A percentile compares a stretch with the other conserved stretches of the same genome.
phyloP scores from a whole-genome alignment of 1,139 yeast genomes.

The Magnusiomyces magnusii region DNA sequence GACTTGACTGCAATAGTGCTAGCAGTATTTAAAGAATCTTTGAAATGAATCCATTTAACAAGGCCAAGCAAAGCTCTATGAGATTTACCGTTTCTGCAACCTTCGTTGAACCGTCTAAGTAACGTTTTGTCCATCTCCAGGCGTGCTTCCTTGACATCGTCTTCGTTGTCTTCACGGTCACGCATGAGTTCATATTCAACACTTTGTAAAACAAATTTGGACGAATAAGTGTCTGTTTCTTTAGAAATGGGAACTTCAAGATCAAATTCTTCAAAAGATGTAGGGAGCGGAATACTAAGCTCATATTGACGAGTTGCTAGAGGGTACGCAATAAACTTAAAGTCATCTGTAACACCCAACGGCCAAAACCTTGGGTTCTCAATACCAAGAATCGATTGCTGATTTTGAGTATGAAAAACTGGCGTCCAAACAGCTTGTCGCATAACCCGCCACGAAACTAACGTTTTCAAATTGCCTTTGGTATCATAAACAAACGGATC shows the following conservation, averaged over 20 bases:
- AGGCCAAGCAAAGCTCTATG: conserved; percentile 58
- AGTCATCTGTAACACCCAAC: conserved; percentile 56
- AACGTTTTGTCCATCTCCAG: conserved; percentile 56
- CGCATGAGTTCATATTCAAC: conserved; percentile 25
- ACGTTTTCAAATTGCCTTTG: conserved; percentile 61
- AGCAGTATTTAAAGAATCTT: conserved; percentile 78
- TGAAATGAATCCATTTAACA: conserved; percentile 61
- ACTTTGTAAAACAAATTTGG: conserved; percentile 19
- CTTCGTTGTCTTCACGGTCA: conserved; percentile 22
- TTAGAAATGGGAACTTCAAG: conserved; percentile 48
- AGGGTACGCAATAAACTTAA: conserved; percentile 63
- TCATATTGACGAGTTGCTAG: conserved; percentile 51
- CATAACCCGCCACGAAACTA: conserved; percentile 68
- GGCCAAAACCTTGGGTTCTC: conserved; percentile 63
- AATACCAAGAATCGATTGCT: not conserved
- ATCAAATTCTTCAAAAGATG: conserved; percentile 65
- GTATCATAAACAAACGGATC: conserved; percentile 85
- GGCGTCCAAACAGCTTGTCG: conserved; percentile 86
- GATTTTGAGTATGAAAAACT: conserved; percentile 52
- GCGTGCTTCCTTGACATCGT: conserved; percentile 22
- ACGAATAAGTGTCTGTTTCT: conserved; percentile 3
- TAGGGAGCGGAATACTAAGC: conserved; percentile 66
- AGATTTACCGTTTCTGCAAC: conserved; percentile 61
- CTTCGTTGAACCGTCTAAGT: conserved; percentile 64
- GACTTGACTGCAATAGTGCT: conserved; percentile 74